phyloP scores from a whole-genome alignment of 106 monocot species.

The Dendrobium nobile region DNA sequence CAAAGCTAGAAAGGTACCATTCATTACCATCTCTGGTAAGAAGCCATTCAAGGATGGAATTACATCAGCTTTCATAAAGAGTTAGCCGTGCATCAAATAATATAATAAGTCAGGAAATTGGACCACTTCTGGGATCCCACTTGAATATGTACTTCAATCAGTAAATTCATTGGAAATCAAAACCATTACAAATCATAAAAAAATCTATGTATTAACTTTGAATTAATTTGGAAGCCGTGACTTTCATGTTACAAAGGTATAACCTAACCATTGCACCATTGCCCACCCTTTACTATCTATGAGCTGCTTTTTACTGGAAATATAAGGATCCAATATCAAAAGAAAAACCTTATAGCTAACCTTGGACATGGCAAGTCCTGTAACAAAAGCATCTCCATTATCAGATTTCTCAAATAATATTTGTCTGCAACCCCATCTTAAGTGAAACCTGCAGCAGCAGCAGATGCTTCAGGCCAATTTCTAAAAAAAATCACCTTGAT shows the following conservation, averaged over 20 bases:
- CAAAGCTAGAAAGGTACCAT: neutral
- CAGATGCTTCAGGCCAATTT: conserved; percentile 6
- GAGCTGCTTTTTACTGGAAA: neutral
- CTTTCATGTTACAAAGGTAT: neutral
- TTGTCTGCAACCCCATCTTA: conserved; percentile 95
- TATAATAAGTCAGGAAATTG: neutral
- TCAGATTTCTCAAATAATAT: conserved; percentile 62
- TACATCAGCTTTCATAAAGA: neutral
- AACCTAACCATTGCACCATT: neutral
- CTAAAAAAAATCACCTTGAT: neutral
- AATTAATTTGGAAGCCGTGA: neutral
- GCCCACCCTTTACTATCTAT: neutral
- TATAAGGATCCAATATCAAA: neutral
- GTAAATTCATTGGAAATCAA: neutral
- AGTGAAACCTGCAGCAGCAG: conserved; percentile 62
- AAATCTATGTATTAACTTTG: neutral
- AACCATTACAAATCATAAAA: conserved; percentile 1
- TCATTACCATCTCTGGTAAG: neutral
- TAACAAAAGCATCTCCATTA: conserved; percentile 62
- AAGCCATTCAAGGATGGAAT: neutral
- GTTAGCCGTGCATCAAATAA: neutral
- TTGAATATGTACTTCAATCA: neutral
- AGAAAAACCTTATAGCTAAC: conserved; percentile 17
- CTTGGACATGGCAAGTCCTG: conserved; percentile 85
- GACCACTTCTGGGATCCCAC: neutral